Percentiles rank a stretch among this genome's conserved stretches.
These are phyloP conservation scores for Corrigiola litoralis DNA, from an alignment of 179 eudicot species.

Conservation along the genomic window DNA sequence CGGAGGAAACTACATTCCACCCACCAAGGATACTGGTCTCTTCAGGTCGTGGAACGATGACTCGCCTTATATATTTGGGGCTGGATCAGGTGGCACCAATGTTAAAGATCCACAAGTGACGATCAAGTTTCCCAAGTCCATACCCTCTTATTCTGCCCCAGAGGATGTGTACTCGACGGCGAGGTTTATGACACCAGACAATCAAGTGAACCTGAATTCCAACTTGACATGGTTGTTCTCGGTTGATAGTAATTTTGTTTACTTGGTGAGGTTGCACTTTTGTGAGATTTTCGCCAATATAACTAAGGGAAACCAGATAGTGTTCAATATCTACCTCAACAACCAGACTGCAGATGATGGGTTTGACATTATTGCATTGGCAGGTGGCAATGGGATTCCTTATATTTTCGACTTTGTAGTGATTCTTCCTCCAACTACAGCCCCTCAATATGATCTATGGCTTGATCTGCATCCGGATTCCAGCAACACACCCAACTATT, in stretches of 20 bases:
- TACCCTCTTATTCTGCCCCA: conserved; percentile 68
- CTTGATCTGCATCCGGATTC: conserved; percentile 52
- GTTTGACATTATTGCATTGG: conserved; percentile 51
- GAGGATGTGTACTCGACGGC: conserved; percentile 60
- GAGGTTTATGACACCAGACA: conserved; percentile 62
- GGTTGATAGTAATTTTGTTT: conserved; percentile 68
- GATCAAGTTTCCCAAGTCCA: conserved; percentile 30
- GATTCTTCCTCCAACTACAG: conserved; percentile 32
- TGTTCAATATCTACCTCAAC: conserved; percentile 52
- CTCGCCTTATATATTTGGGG: conserved; percentile 52
- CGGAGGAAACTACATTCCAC: conserved; percentile 81
- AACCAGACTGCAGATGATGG: conserved; percentile 52
- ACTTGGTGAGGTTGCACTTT: conserved; percentile 88
- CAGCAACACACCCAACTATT: conserved; percentile 31
- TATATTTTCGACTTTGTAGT: conserved; percentile 47
- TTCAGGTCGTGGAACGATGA: conserved; percentile 76
- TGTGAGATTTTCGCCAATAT: conserved; percentile 53
- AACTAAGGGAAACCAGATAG: conserved; percentile 44
- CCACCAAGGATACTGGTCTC: conserved; percentile 66
- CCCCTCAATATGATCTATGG: conserved; percentile 65
- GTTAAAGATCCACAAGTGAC: conserved; percentile 36
- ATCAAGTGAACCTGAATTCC: conserved; percentile 39
- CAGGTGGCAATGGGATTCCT: conserved; percentile 34
- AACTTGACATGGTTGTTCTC: conserved; percentile 74
- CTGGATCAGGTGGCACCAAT: conserved; percentile 49